Percentiles rank a stretch among this genome's conserved stretches.
Evolutionary conservation across 2,329 filamentous ascomycete genomes (phyloP).

Genomic region (Colletotrichum sp.): DNA sequence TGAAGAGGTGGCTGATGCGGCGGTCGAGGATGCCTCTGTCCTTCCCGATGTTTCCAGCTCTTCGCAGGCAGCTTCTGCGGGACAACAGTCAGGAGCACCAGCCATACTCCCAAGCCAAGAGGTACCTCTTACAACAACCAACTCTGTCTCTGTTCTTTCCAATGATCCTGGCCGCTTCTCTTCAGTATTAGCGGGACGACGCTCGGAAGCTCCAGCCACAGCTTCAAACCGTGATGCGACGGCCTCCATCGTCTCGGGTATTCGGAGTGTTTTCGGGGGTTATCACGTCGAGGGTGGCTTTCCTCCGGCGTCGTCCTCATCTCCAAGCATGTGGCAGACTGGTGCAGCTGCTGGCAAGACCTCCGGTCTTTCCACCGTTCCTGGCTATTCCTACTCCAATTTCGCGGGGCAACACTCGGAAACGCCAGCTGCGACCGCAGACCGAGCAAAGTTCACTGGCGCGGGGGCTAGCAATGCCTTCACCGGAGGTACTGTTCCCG

Average conservation of each 20-base stretch:
- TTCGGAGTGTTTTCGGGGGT: background rate
- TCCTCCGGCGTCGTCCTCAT: background rate
- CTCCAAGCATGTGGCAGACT: background rate
- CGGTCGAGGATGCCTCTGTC: background rate
- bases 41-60: background rate
- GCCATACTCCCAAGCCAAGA: background rate
- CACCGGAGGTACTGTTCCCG: background rate
- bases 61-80: background rate
- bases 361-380: background rate
- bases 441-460: background rate
- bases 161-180: background rate
- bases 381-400: background rate
- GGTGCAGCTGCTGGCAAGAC: background rate
- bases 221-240: background rate
- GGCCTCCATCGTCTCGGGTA: background rate
- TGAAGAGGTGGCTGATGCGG: background rate
- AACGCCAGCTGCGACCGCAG: background rate
- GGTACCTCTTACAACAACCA: background rate
- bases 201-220: background rate
- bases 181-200: background rate
- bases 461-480: background rate
- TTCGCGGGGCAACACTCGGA: background rate
- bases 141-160: background rate
- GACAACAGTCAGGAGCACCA: background rate
- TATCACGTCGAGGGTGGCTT: background rate